Percentiles rank a stretch among this genome's conserved stretches.
Evolutionary conservation across 257 asterid genomes (phyloP).

Genomic region (Vinca minor): DNA sequence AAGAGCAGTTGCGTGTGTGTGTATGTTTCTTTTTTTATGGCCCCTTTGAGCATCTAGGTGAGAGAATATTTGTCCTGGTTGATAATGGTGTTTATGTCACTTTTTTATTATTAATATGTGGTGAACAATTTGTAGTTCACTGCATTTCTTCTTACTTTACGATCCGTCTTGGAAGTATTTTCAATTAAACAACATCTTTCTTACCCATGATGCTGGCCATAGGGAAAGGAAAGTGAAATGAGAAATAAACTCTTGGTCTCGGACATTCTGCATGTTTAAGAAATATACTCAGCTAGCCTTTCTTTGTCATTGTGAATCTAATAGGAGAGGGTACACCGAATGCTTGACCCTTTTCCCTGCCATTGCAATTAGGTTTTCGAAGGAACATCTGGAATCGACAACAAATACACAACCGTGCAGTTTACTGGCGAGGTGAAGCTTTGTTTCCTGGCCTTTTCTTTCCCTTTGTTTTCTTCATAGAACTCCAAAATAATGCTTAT

Average conservation of each 20-base stretch:
- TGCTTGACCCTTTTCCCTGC: constrained; percentile 15
- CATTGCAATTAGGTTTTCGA: constrained; percentile 62
- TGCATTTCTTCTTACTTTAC: too few relatives aligned
- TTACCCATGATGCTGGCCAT: too few relatives aligned
- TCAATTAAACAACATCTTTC: background rate
- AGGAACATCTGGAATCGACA: constrained; percentile 98
- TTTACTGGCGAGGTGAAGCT: constrained; percentile 86
- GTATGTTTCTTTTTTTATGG: too few relatives aligned
- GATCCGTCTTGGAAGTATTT: background rate
- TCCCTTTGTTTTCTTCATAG: constrained; percentile 2
- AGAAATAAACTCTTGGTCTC: background rate
- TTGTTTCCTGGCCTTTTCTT: constrained; percentile 5
- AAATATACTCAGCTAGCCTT: background rate
- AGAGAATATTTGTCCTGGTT: background rate
- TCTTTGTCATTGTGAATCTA: background rate
- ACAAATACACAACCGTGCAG: constrained; percentile 90
- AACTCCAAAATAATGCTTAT: too few relatives aligned
- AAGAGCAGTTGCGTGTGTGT: too few relatives aligned
- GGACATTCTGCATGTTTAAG: constrained; percentile 7
- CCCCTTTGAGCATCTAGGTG: background rate
- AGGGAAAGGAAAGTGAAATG: background rate
- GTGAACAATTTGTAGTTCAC: background rate
- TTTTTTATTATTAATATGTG: background rate
- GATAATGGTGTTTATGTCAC: background rate
- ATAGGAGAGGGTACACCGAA: background rate